Evolutionary conservation across 345 rosid species (phyloP).

Genomic region (Raphanus sativus): DNA sequence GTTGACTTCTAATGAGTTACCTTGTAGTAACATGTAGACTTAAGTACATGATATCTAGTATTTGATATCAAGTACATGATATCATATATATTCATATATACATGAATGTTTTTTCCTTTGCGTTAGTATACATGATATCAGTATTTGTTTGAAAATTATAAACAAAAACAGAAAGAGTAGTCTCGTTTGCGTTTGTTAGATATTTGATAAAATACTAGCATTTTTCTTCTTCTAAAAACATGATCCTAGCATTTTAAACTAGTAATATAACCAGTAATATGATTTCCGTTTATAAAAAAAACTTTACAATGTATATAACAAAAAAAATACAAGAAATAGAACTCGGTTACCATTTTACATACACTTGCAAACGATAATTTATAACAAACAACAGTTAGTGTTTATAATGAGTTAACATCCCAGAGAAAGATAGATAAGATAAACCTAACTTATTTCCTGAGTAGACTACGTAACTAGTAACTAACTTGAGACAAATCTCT

Average conservation of each 20-base stretch:
- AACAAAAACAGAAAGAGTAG: neutral
- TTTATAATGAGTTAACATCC: neutral
- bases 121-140: neutral
- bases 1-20: neutral
- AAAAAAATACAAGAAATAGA: neutral
- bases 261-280: neutral
- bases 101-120: too few species aligned
- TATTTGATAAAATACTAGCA: neutral
- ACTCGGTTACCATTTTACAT: neutral
- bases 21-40: neutral
- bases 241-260: neutral
- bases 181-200: neutral
- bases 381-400: neutral
- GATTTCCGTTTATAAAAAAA: neutral
- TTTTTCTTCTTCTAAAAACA: neutral
- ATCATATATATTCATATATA: too few species aligned
- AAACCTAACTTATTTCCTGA: neutral
- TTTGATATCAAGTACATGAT: too few species aligned
- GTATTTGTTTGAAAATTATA: neutral
- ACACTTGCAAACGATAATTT: neutral
- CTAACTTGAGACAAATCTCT: conserved; percentile 10
- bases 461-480: neutral
- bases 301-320: neutral
- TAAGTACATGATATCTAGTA: too few species aligned
- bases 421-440: neutral